Evolutionary conservation across 2,329 filamentous ascomycete genomes (phyloP).

Genomic region (Madurella mycetomatis): DNA sequence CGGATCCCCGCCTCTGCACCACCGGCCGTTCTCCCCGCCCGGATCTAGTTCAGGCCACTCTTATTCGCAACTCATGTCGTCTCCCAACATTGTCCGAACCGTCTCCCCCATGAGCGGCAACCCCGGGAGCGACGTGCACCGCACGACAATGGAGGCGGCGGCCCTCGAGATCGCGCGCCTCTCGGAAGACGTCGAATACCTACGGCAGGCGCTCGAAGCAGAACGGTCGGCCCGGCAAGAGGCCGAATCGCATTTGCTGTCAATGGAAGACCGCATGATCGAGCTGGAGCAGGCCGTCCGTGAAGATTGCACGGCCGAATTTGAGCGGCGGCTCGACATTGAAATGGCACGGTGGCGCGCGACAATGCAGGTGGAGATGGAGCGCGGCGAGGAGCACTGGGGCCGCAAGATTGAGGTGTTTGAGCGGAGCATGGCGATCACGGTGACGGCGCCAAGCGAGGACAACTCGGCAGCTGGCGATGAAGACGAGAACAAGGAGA

Average conservation of each 20-base stretch:
- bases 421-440: constrained; percentile 41
- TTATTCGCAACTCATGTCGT: constrained; percentile 15
- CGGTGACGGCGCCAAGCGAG: constrained; percentile 24
- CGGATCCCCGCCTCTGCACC: constrained; percentile 32
- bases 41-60: constrained; percentile 27
- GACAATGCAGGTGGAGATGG: constrained; percentile 71
- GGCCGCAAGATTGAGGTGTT: constrained; percentile 72
- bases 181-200: constrained; percentile 68
- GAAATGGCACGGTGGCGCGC: constrained; percentile 80
- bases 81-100: constrained; percentile 32
- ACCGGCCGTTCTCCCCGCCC: constrained; percentile 40
- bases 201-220: constrained; percentile 63
- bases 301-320: constrained; percentile 83
- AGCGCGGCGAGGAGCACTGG: constrained; percentile 76
- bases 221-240: constrained; percentile 67
- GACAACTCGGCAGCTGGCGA: constrained; percentile 34
- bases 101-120: constrained; percentile 36
- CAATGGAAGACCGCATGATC: constrained; percentile 60
- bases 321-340: constrained; percentile 69
- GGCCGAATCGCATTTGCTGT: constrained; percentile 68
- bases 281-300: constrained; percentile 78
- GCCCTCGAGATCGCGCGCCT: constrained; percentile 78
- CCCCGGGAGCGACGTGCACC: constrained; percentile 45
- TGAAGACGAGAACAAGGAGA: constrained; percentile 55
- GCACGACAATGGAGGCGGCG: constrained; percentile 76